Evolutionary conservation across 805 yeast genomes (phyloP).

Genomic region (Ogataea allantospora): DNA sequence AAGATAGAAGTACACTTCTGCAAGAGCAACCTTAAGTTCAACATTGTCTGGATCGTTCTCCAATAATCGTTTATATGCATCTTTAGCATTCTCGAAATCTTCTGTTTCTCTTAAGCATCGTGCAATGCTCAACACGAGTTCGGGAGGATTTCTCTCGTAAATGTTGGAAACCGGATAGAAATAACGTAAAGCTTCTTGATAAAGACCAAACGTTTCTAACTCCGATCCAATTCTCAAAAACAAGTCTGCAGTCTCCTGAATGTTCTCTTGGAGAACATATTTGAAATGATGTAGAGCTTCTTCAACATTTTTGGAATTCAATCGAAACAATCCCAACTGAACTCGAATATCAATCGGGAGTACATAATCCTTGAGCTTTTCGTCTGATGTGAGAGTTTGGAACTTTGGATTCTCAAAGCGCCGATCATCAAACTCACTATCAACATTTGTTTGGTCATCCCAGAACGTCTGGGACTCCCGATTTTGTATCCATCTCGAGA

Average conservation of each 20-base stretch:
- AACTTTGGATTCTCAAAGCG: slow-evolving; percentile 48
- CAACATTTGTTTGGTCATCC: slow-evolving; percentile 58
- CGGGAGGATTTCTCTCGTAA: slow-evolving; percentile 52
- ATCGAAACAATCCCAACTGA: slow-evolving; percentile 72
- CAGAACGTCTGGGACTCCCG: slow-evolving; percentile 66
- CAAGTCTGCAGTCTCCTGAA: slow-evolving; percentile 67
- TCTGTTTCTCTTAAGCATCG: slow-evolving; percentile 75
- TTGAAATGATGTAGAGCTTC: slow-evolving; percentile 76
- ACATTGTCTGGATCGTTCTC: slow-evolving; percentile 59
- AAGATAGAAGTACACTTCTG: slow-evolving; percentile 73
- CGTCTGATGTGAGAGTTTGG: slow-evolving; percentile 39
- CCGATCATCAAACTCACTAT: slow-evolving; percentile 81
- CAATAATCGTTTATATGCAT: slow-evolving; percentile 53
- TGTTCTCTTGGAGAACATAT: slow-evolving; percentile 50
- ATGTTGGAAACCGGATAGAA: slow-evolving; percentile 54
- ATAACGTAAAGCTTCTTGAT: slow-evolving; percentile 72
- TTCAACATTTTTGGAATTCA: slow-evolving; percentile 56
- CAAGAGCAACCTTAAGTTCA: slow-evolving; percentile 73
- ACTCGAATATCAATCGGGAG: slow-evolving; percentile 87
- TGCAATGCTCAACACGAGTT: slow-evolving; percentile 61
- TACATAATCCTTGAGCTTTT: slow-evolving; percentile 41
- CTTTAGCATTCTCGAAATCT: slow-evolving; percentile 62
- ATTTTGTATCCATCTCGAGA: slow-evolving; percentile 79
- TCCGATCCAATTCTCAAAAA: slow-evolving; percentile 74
- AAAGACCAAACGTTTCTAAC: slow-evolving; percentile 64